Evolutionary conservation across 2,329 filamentous ascomycete genomes (phyloP).

Genomic region (Colletotrichum nymphaeae): DNA sequence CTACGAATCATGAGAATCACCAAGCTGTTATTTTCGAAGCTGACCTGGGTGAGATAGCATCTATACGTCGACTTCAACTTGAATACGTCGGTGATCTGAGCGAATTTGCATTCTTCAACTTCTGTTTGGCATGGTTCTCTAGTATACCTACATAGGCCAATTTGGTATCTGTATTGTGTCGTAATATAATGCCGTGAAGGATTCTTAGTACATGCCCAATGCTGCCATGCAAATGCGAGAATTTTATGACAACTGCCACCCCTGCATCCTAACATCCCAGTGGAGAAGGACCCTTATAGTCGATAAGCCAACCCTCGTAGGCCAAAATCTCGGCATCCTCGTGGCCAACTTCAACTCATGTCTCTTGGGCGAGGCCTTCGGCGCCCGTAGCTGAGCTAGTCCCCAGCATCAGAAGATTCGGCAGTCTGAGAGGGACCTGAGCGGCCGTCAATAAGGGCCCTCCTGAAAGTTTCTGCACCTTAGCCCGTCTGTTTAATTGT

Average conservation of each 20-base stretch:
- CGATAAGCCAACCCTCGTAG: background rate
- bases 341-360: background rate
- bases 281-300: background rate
- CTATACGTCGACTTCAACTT: too few species aligned
- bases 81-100: too few species aligned
- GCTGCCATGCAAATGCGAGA: conserved; percentile 25
- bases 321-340: background rate
- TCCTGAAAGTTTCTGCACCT: conserved; percentile 33
- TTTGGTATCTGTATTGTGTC: conserved; percentile 33
- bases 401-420: conserved; percentile 36
- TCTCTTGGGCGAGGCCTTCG: background rate
- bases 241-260: background rate
- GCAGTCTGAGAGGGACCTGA: conserved; percentile 38
- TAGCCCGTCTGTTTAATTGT: conserved; percentile 38
- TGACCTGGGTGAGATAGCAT: too few species aligned
- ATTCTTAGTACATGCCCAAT: conserved; percentile 18
- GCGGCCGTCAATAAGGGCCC: conserved; percentile 36
- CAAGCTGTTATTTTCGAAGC: background rate
- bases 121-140: conserved; percentile 11
- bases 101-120: background rate
- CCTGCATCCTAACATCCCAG: background rate
- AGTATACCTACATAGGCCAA: conserved; percentile 24
- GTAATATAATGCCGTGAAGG: conserved; percentile 16
- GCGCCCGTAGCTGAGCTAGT: conserved; percentile 23
- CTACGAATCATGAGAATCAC: background rate